These are phyloP conservation scores for Lactarius sanguifluus DNA, from an alignment of 768 basidiomycete species.

Conservation along the genomic window DNA sequence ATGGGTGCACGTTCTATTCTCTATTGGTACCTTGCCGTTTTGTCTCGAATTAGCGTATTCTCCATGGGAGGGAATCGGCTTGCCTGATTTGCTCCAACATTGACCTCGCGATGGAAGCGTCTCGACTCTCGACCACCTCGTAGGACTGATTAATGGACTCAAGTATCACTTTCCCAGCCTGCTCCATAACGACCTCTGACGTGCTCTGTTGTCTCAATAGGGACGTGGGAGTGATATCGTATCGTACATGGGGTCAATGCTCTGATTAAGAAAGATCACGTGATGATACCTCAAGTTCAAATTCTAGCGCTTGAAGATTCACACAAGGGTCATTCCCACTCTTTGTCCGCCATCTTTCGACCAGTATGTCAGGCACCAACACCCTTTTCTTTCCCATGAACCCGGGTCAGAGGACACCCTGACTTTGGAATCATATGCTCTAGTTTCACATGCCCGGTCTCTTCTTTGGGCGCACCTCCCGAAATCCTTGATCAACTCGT, in stretches of 20 bases:
- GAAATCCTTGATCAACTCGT: background rate
- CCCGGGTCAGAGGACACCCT: background rate
- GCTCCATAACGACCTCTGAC: background rate
- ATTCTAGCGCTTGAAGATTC: conserved; percentile 5
- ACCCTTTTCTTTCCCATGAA: conserved; percentile 15
- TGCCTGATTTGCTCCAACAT: background rate
- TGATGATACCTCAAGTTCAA: conserved; percentile 1
- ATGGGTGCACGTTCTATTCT: conserved; percentile 5
- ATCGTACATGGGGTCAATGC: background rate
- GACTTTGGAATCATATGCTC: background rate
- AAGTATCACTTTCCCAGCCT: background rate
- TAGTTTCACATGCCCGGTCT: conserved; percentile 12
- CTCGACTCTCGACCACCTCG: background rate
- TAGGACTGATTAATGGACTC: background rate
- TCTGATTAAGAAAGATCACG: conserved; percentile 4
- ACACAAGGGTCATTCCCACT: conserved; percentile 19
- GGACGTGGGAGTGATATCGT: background rate
- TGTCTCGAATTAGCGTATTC: background rate
- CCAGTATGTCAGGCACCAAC: conserved; percentile 22
- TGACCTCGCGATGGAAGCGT: background rate
- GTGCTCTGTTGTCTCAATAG: background rate
- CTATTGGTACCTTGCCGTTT: background rate
- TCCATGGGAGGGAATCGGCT: background rate
- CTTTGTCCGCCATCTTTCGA: conserved; percentile 15
- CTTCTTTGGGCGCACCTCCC: background rate